phyloP scores from a whole-genome alignment of 441 rosid species.

The Populus hybrid region DNA sequence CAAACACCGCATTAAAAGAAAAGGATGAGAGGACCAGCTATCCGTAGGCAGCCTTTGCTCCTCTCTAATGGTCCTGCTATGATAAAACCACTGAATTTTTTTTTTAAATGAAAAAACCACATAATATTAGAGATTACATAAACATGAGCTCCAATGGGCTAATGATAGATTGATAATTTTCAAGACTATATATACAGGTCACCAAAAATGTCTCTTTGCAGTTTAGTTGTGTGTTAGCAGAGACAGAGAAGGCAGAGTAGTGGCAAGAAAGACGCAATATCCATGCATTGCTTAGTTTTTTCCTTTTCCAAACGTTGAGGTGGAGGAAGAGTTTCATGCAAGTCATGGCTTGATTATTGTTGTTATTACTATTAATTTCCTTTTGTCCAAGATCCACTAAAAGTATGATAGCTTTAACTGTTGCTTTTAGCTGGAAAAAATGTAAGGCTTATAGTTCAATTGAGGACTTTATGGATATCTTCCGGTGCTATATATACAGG shows the following conservation, averaged over 20 bases:
- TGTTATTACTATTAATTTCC: no score
- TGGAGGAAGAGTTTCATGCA: not conserved
- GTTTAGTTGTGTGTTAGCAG: not conserved
- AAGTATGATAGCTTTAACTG: not conserved
- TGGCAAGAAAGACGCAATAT: not conserved
- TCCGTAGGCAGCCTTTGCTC: conserved; percentile 16
- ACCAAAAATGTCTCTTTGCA: not conserved
- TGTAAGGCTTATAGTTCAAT: not conserved
- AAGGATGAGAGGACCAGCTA: conserved; percentile 23
- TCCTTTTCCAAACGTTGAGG: not conserved
- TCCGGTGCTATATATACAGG: not conserved
- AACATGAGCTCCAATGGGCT: not conserved
- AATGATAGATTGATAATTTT: not conserved
- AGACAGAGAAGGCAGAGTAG: not conserved
- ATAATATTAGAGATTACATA: not conserved
- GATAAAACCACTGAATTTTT: not conserved
- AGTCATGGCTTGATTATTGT: not conserved
- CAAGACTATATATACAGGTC: not conserved
- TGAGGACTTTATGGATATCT: not conserved
- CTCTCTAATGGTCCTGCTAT: conserved; percentile 17
- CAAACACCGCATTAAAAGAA: conserved; percentile 14
- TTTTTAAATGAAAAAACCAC: no score
- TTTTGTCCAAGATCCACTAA: not conserved
- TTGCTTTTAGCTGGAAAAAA: not conserved
- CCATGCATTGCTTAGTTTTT: not conserved